Evolutionary conservation across 2,329 filamentous ascomycete genomes (phyloP).

Genomic region (Myriosclerotinia duriaeana): DNA sequence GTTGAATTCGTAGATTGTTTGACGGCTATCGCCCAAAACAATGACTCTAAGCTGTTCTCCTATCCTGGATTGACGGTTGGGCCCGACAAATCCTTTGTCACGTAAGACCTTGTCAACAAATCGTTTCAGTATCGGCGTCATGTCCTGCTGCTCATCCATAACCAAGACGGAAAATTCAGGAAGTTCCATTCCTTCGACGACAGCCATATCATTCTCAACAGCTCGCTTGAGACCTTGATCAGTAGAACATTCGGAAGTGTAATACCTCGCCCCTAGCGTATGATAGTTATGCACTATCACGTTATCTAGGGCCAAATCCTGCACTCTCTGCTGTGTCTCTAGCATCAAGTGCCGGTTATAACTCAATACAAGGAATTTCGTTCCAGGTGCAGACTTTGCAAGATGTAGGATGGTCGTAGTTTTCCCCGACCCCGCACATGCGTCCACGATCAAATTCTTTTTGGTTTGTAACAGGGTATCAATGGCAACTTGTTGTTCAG

Average conservation of each 20-base stretch:
- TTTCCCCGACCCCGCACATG: slow-evolving; percentile 22
- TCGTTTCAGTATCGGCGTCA: slow-evolving; percentile 21
- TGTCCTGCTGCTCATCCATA: slow-evolving; percentile 21
- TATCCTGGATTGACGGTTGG: background rate
- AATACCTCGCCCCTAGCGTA: slow-evolving; percentile 10
- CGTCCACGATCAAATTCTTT: slow-evolving; percentile 17
- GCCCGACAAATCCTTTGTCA: slow-evolving; percentile 7
- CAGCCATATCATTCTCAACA: slow-evolving; percentile 13
- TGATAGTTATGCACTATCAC: slow-evolving; percentile 15
- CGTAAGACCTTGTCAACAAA: slow-evolving; percentile 20
- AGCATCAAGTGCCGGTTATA: slow-evolving; percentile 22
- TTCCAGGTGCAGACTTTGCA: slow-evolving; percentile 12
- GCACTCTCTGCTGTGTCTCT: slow-evolving; percentile 16
- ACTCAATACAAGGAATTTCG: slow-evolving; percentile 10
- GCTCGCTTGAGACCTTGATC: slow-evolving; percentile 22
- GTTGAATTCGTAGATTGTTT: slow-evolving; percentile 18
- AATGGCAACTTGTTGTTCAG: slow-evolving; percentile 19
- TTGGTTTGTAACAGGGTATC: slow-evolving; percentile 19
- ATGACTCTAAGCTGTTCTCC: background rate
- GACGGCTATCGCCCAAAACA: slow-evolving; percentile 16
- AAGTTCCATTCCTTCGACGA: slow-evolving; percentile 12
- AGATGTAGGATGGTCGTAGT: slow-evolving; percentile 18
- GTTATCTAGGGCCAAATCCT: slow-evolving; percentile 12
- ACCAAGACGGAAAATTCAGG: slow-evolving; percentile 18
- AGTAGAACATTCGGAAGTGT: slow-evolving; percentile 18